Base-by-base conservation (phyloP, 495 filamentous ascomycete species). In the Poronia punctata region DNA sequence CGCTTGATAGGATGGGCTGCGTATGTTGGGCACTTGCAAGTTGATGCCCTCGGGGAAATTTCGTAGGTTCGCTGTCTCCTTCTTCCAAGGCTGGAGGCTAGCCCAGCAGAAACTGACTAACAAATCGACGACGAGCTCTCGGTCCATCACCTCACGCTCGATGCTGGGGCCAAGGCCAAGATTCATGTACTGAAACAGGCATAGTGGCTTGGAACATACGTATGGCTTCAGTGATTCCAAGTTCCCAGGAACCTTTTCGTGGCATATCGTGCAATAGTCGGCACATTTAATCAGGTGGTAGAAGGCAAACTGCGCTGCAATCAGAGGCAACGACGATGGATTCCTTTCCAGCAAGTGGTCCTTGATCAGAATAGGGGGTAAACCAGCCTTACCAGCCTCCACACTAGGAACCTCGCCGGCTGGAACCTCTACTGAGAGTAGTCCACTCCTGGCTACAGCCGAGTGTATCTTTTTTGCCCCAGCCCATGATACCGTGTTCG, bases 151-250 rank as follows among this genome's bases (percentile, higher is more conserved):
- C 52, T 95, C 88, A 53, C 86, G 75, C 54, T 95, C 88, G 40
- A 95, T 75, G 52, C 78, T 85, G 2, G 86, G 82, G 0, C 89
- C 89, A 57, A 95, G 80, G 0, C 86, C 88, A 18, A 92, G 69
- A n/a, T 74, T 72, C 77, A 95, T 84, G 64, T 93, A 95, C 53
- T 97, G 90, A 48, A 87, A 92, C 2, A 95, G 65, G 53, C 90
- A 97, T 6, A 97, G 69, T 3, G 72, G 74, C 14, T 78, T 76
- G 19, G 75, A 79, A 68, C 90, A 97, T 14, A 95, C 87, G 50
- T 92, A 95, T 0, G 90, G 90, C 44, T 88, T 90, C 29, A 97
- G 65, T n/a, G 89, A 83, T 49, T 89, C 85, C 32, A 94, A 83
- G 5, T 77, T 74, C 5, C 71, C 72, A n/a, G 75, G 56, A 21